Evolutionary conservation across 2,329 filamentous ascomycete genomes (phyloP), one percentile per base, ranked within the genome.

Genomic region (Chaetomium sp.): DNA sequence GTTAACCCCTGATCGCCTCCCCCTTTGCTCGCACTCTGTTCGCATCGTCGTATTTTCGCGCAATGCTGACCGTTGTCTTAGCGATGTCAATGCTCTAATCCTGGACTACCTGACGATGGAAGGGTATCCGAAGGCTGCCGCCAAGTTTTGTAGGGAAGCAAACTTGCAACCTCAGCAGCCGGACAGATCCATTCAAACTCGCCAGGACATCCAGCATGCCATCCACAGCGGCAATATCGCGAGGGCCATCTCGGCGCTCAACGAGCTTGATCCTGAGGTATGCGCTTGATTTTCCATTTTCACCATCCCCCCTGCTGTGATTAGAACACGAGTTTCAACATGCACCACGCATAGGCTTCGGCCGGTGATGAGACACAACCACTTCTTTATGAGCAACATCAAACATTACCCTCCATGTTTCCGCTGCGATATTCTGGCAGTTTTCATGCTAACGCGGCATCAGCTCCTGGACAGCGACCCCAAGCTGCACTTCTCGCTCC

Each of bases 331-430:
- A 85, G 84, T 90, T 93, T 88, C 96, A 84, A 76, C 94, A 99
- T 99, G 95, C 95, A 99, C 95, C 95, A 99, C 95, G 93, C 95
- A 92, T 95, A 98, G 83, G 83, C 87, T 88, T 63, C 86, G 87
- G 87, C 88, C 86, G 80, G 87, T 95, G 95, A 96, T 96, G 94
- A 98, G 85, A 87, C 88, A 89, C 83, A 86, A 86, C 85, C 85
- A 87, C 84, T 80, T 79, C 76, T 78, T 68, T 89, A 93, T 95
- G 92, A 96, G 83, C 84, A 72, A 67, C 74, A 33, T 68, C 38
- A 42, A 42, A 50, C 67, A 47, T 42, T 19, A n/a, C 21, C 8
- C 8, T 42, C 13, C 23, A 53, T 31, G 16, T 65, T 10, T 19
- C 7, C 16, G 31, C 8, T 51, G 4, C 56, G 6, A 38, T 57